phyloP scores from a whole-genome alignment of 2,329 filamentous ascomycete genomes.

The Sporothrix euskadiensis region DNA sequence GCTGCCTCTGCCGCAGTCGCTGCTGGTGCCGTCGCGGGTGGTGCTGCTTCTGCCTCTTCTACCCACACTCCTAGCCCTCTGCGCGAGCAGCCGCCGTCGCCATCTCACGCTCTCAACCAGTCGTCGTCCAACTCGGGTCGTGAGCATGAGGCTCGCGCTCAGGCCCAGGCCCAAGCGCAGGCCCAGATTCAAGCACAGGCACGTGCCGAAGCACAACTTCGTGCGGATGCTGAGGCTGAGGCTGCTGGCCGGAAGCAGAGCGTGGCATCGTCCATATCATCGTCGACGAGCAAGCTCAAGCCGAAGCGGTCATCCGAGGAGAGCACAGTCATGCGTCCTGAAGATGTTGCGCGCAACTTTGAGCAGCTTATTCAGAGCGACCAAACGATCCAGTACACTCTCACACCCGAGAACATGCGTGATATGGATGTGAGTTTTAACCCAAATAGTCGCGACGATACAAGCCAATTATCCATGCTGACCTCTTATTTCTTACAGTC shows the following conservation, averaged over 20 bases:
- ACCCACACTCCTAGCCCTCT: background rate
- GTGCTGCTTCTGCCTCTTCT: constrained; percentile 37
- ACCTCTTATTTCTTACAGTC: constrained; percentile 37
- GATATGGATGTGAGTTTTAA: constrained; percentile 65
- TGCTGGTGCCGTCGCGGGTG: background rate
- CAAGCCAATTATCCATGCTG: background rate
- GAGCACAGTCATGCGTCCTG: constrained; percentile 48
- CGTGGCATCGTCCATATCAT: constrained; percentile 54
- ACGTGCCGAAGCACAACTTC: constrained; percentile 21
- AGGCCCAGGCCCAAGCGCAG: constrained; percentile 36
- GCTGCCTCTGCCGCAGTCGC: constrained; percentile 38
- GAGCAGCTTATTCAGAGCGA: constrained; percentile 80
- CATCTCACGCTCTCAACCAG: constrained; percentile 5
- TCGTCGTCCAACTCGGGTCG: constrained; percentile 15
- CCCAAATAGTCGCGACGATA: background rate
- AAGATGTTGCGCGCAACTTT: constrained; percentile 67
- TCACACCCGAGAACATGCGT: constrained; percentile 78
- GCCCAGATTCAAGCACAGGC: constrained; percentile 28
- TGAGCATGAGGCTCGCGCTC: constrained; percentile 8
- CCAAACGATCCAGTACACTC: constrained; percentile 77
- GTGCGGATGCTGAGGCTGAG: constrained; percentile 20
- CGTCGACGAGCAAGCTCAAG: constrained; percentile 53
- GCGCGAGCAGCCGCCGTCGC: constrained; percentile 22
- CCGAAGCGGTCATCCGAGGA: constrained; percentile 61
- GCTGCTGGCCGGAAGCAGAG: constrained; percentile 40